A percentile compares a stretch with the other conserved stretches of the same genome.
These are phyloP conservation scores for Globisporangium camurandrum DNA, from an alignment of 352 stramenopile species.

Conservation along the genomic window DNA sequence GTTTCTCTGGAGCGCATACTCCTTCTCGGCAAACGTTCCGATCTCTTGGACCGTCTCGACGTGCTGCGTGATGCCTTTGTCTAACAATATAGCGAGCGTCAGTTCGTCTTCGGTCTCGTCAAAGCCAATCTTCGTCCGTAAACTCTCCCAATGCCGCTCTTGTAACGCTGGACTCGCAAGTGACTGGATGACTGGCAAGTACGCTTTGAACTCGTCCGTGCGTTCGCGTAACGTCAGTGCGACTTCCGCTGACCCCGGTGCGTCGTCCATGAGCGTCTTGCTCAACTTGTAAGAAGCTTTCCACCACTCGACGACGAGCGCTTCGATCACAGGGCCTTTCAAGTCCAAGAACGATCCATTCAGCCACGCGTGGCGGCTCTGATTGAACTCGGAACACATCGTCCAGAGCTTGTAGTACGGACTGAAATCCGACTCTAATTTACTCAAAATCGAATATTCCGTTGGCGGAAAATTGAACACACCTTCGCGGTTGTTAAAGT, in stretches of 20 bases:
- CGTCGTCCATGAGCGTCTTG: constrained; percentile 85
- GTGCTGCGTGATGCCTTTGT: constrained; percentile 78
- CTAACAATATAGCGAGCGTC: constrained; percentile 73
- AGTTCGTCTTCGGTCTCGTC: constrained; percentile 80
- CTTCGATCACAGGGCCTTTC: constrained; percentile 84
- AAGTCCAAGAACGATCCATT: constrained; percentile 90
- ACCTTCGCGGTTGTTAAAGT: constrained; percentile 91
- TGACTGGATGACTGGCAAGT: constrained; percentile 90
- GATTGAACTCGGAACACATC: constrained; percentile 92
- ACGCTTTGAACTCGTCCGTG: constrained; percentile 89
- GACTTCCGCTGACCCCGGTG: constrained; percentile 82
- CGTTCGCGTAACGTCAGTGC: constrained; percentile 84
- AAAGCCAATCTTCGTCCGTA: constrained; percentile 87
- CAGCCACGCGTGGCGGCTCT: constrained; percentile 88
- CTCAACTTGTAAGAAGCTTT: constrained; percentile 90
- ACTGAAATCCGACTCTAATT: constrained; percentile 81
- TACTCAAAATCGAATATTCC: constrained; percentile 83
- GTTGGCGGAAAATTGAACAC: constrained; percentile 92
- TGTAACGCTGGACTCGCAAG: constrained; percentile 89
- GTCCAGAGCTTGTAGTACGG: constrained; percentile 94
- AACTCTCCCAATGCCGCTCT: constrained; percentile 87
- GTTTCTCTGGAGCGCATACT: constrained; percentile 92
- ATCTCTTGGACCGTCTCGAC: constrained; percentile 89
- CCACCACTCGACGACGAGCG: constrained; percentile 90
- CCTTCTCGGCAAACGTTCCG: constrained; percentile 91